Conservation (phyloP, 805 yeast species). For the Ogataea neopini region DNA sequence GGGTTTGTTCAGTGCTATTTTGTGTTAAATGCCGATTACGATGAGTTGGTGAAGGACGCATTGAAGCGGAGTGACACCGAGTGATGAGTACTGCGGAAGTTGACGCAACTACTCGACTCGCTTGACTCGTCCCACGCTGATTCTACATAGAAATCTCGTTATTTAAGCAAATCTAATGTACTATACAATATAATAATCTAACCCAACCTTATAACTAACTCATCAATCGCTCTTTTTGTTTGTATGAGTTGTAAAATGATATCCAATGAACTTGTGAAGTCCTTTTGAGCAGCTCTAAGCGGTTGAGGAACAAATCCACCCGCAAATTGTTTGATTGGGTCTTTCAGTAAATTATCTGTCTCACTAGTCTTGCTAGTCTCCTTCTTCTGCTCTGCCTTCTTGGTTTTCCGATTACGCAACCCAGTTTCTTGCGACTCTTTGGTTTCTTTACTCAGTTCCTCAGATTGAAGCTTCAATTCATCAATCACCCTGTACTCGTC, state of each 20-base stretch:
- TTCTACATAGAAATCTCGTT: too few relatives aligned
- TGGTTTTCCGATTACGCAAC: not conserved
- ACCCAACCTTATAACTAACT: not conserved
- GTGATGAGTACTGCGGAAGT: not conserved
- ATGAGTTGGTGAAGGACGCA: slow-evolving; percentile 50
- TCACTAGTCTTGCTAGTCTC: not conserved
- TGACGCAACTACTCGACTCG: too few relatives aligned
- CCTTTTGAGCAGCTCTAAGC: slow-evolving; percentile 22
- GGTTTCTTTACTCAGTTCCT: slow-evolving; percentile 4
- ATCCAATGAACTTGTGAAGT: slow-evolving; percentile 11
- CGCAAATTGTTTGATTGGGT: slow-evolving; percentile 28
- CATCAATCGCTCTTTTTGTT: slow-evolving; percentile 1
- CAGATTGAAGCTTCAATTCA: not conserved
- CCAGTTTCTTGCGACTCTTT: not conserved
- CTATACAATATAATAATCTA: too few relatives aligned
- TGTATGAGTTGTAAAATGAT: slow-evolving; percentile 17
- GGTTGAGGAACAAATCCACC: slow-evolving; percentile 31
- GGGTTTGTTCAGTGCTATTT: slow-evolving; percentile 50
- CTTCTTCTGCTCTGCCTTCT: not conserved
- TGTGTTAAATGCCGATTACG: slow-evolving; percentile 50
- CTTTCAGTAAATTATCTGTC: slow-evolving; percentile 1
- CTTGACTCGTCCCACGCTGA: too few relatives aligned
- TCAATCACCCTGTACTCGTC: not conserved
- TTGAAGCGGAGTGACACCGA: slow-evolving; percentile 34
- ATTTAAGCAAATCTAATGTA: too few relatives aligned